A percentile compares a stretch with the other conserved stretches of the same genome.
Evolutionary conservation across 2,329 filamentous ascomycete genomes (phyloP).

Genomic region (Harringtonia aguacate): DNA sequence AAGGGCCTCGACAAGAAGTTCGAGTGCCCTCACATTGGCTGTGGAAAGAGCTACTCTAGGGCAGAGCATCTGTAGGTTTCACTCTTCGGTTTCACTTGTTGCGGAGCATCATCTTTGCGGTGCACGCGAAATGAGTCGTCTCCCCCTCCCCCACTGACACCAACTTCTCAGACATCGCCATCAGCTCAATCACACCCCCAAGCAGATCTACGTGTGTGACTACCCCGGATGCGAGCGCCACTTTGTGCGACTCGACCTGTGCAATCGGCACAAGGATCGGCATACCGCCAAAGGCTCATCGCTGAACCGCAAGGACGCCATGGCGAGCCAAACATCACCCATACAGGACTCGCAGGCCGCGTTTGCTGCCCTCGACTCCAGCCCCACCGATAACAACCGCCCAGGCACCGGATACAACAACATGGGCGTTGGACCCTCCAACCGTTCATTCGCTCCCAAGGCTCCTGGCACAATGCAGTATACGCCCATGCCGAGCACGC

Average conservation of each 20-base stretch:
- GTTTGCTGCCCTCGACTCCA: slow-evolving; percentile 28
- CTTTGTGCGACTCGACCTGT: slow-evolving; percentile 89
- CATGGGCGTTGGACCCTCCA: slow-evolving; percentile 19
- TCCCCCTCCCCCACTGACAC: not conserved
- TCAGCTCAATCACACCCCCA: slow-evolving; percentile 90
- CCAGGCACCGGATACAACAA: slow-evolving; percentile 30
- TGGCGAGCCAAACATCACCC: slow-evolving; percentile 41
- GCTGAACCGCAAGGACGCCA: slow-evolving; percentile 61
- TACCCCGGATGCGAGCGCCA: slow-evolving; percentile 82
- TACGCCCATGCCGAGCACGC: slow-evolving; percentile 33
- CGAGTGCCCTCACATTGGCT: slow-evolving; percentile 74
- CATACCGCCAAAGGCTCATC: slow-evolving; percentile 73
- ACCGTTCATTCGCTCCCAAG: slow-evolving; percentile 31
- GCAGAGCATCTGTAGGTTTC: slow-evolving; percentile 78
- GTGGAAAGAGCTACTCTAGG: slow-evolving; percentile 91
- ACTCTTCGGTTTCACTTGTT: no score
- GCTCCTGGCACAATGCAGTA: slow-evolving; percentile 27
- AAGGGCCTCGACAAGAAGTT: slow-evolving; percentile 75
- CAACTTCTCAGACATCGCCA: slow-evolving; percentile 61
- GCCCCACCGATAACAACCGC: slow-evolving; percentile 37
- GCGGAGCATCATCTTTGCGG: no score
- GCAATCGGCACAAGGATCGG: slow-evolving; percentile 72
- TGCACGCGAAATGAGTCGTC: slow-evolving; percentile 14
- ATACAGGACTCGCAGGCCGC: slow-evolving; percentile 27
- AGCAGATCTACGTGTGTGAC: slow-evolving; percentile 89